These are phyloP conservation scores for Arbutus unedo DNA, from an alignment of 148 eudicot species.

Conservation along the genomic window DNA sequence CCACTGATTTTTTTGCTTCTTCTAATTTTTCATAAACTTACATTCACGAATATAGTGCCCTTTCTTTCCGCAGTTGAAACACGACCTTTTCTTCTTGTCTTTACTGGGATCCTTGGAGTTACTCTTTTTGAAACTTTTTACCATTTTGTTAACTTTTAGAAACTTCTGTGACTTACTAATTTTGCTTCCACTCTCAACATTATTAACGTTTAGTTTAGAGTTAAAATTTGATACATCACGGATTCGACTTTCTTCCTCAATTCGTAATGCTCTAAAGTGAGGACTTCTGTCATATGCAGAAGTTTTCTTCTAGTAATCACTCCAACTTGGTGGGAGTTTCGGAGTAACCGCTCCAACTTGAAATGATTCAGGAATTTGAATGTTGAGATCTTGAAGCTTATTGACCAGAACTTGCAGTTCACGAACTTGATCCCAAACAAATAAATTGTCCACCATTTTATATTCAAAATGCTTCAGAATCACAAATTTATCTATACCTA, in stretches of 20 bases:
- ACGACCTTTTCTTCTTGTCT: too few relatives aligned
- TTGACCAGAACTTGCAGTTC: background rate
- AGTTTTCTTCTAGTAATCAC: background rate
- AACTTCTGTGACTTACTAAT: background rate
- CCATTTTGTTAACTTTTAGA: too few relatives aligned
- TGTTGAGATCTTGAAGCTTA: background rate
- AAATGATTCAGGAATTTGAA: background rate
- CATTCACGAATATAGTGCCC: too few relatives aligned
- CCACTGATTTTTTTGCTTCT: background rate
- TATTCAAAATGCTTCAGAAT: background rate
- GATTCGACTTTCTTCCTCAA: background rate
- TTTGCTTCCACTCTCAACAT: background rate
- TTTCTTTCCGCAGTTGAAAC: too few relatives aligned
- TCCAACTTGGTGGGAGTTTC: background rate
- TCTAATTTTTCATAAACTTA: too few relatives aligned
- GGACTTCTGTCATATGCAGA: background rate
- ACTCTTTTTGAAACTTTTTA: too few relatives aligned
- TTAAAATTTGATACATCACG: background rate
- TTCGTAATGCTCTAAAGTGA: background rate
- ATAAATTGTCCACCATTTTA: background rate
- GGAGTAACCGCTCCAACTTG: background rate
- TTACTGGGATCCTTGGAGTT: too few relatives aligned
- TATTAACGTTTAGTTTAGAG: background rate
- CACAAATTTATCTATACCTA: background rate
- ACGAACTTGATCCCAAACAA: background rate